Evolutionary conservation across 83 land plant species (phyloP), one percentile per base, ranked within the genome.

Genomic region (Thuja plicata): DNA sequence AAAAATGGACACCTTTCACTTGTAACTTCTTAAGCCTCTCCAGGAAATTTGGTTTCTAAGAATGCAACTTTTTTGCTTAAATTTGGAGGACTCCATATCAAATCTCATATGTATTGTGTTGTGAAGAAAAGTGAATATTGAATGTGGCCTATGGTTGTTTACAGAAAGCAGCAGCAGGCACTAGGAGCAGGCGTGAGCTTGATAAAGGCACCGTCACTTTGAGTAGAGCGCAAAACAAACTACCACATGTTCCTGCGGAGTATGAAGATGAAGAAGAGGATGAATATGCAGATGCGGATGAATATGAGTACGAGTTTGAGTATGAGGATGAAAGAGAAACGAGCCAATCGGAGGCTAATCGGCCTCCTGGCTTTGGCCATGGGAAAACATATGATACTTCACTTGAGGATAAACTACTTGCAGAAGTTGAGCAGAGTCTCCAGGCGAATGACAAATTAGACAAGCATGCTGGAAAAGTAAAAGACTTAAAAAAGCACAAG

Each of bases 341-440:
- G 48, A 41, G 27, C n/a, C 24, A 43, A 80, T 80, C 30, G 83
- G 15, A 80, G 48, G 45, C n/a, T 21, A 40, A 80, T 80, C 41
- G 11, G 83, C 83, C 48, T 80, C 0, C n/a, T 19, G 83, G 83
- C 46, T 40, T 80, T 80, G 83, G 83, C 11, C 46, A 41, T 9
- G 41, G 4, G 1, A 80, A 80, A 80, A 80, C 83, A 40, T 80
- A 80, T 80, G 48, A 80, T 40, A 80, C 83, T 27, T 80, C 83
- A 21, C 83, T 80, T 17, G 83, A 80, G 48, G 83, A 80, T 21
- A 80, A 24, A 21, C 48, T 80, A 38, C 46, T 80, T 40, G 48
- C 48, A 16, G 46, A 80, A 43, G 41, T 40, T 38, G 83, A 41
- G 30, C 48, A 80, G 48, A 80, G 83, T 80, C 45, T 8, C 71